Conservation (phyloP, 2,329 filamentous ascomycete genomes). For the Alternaria brassicae region DNA sequence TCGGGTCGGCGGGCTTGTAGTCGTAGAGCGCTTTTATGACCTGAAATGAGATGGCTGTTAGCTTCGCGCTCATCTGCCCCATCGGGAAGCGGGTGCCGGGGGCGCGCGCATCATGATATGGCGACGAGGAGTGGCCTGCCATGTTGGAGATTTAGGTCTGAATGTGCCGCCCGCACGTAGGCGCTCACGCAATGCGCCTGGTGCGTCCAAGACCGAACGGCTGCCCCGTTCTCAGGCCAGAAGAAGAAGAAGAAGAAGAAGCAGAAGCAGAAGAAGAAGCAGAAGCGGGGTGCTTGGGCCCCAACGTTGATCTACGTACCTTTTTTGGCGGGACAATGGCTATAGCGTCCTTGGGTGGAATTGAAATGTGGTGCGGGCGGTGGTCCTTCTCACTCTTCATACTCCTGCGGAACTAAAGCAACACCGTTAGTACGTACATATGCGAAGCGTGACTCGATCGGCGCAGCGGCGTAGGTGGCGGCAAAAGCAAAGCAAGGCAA, state of each 20-base stretch:
- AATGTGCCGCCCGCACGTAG: neutral
- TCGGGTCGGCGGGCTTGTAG: constrained; percentile 76
- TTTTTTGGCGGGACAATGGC: constrained; percentile 94
- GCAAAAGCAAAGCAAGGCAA: constrained; percentile 12
- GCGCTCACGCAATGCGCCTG: constrained; percentile 2
- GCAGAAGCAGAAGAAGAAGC: constrained; percentile 1
- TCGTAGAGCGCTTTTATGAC: constrained; percentile 98
- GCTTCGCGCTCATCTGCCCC: constrained; percentile 32
- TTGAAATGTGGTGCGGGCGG: constrained; percentile 74
- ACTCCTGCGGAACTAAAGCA: constrained; percentile 72
- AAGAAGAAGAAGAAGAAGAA: no score
- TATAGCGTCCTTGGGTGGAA: constrained; percentile 83
- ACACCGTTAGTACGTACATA: constrained; percentile 35
- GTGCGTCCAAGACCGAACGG: neutral
- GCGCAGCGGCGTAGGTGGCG: constrained; percentile 13
- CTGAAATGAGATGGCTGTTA: constrained; percentile 58
- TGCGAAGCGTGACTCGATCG: constrained; percentile 28
- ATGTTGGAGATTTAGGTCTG: neutral
- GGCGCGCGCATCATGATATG: constrained; percentile 12
- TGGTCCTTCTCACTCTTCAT: constrained; percentile 88
- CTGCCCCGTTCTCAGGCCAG: neutral
- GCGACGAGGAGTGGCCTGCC: constrained; percentile 1
- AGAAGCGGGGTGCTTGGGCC: neutral
- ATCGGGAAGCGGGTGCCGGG: constrained; percentile 22
- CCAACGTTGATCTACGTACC: constrained; percentile 58